A percentile compares a stretch with the other conserved stretches of the same genome.
Conservation (phyloP, 331 rosid species). For the Malus hybrid region DNA sequence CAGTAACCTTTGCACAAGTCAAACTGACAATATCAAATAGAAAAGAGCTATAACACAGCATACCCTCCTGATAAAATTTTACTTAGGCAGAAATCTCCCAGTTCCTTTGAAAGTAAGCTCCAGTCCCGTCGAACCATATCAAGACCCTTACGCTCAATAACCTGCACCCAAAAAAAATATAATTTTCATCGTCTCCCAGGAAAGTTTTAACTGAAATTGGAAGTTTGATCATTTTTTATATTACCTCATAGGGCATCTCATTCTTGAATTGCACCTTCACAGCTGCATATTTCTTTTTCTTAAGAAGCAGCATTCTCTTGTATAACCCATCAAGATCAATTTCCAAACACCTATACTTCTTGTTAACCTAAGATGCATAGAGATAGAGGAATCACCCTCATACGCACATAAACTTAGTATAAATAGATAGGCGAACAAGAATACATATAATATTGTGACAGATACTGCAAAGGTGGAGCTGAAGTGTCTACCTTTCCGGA, state of each 20-base stretch:
- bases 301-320: constrained; percentile 96
- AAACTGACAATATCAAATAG: not conserved
- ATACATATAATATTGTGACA: not conserved
- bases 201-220: constrained; percentile 1
- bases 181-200: constrained; percentile 7
- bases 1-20: constrained; percentile 6
- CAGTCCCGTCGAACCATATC: constrained; percentile 98
- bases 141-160: constrained; percentile 95
- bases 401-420: not conserved
- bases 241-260: constrained; percentile 70
- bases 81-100: constrained; percentile 85
- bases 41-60: constrained; percentile 7
- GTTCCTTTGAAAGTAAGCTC: constrained; percentile 87
- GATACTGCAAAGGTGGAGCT: not conserved
- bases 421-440: not conserved
- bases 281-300: constrained; percentile 97
- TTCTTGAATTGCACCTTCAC: constrained; percentile 72
- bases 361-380: constrained; percentile 63
- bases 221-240: not conserved
- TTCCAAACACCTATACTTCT: constrained; percentile 83
- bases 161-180: constrained; percentile 35
- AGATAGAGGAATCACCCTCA: constrained; percentile 9
- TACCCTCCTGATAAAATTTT: constrained; percentile 98
- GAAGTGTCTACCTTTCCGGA: not conserved
- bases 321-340: constrained; percentile 94